Evolutionary conservation across 192 early-diverging fungal genomes (phyloP).

Genomic region (Linnemannia zychae): DNA sequence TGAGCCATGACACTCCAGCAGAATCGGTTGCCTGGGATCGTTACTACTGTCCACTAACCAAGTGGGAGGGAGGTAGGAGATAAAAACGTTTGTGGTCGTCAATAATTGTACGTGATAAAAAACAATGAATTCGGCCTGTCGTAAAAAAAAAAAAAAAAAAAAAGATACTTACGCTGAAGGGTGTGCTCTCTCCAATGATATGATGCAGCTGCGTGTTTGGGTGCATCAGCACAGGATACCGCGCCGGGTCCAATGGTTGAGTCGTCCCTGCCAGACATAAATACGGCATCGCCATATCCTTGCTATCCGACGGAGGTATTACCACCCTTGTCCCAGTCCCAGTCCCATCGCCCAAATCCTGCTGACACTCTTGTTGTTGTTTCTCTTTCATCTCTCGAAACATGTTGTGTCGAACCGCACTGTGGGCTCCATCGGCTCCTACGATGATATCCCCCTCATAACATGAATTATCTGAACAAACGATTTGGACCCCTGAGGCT

Average conservation of each 20-base stretch:
- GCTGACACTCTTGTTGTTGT: neutral
- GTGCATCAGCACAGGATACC: conserved; percentile 16
- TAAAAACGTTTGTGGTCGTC: neutral
- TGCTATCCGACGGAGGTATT: conserved; percentile 11
- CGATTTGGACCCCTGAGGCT: conserved; percentile 9
- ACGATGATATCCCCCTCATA: conserved; percentile 33
- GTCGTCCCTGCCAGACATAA: conserved; percentile 28
- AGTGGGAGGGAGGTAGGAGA: neutral
- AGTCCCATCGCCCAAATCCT: too few relatives aligned
- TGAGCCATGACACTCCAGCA: neutral
- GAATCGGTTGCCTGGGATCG: neutral
- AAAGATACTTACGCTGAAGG: neutral
- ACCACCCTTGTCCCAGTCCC: neutral
- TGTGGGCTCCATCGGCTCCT: conserved; percentile 34
- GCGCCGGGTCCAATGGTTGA: conserved; percentile 13
- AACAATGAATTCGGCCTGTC: neutral
- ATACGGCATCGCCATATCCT: conserved; percentile 13
- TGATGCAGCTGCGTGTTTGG: conserved; percentile 9
- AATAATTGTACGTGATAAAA: too few relatives aligned
- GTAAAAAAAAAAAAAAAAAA: neutral
- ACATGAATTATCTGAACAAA: conserved; percentile 25
- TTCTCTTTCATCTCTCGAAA: conserved; percentile 9
- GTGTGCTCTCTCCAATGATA: conserved; percentile 19
- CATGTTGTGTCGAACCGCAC: conserved; percentile 15
- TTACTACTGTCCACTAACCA: neutral